Evolutionary conservation across 164 flowering plant genomes (phyloP), one percentile per base, ranked within the genome.

Genomic region (Kingdonia uniflora): DNA sequence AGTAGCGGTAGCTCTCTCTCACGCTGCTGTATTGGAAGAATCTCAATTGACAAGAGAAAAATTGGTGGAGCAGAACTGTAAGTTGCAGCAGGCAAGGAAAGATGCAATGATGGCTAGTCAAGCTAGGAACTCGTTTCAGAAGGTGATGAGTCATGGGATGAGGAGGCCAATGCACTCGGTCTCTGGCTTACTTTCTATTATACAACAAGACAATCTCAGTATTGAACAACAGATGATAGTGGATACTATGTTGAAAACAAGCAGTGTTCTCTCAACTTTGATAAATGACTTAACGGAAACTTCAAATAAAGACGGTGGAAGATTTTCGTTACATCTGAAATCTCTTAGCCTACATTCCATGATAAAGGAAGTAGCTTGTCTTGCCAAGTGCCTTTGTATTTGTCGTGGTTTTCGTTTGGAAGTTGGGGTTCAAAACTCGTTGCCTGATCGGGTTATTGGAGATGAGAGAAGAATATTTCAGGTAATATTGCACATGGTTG

Each of bases 1-100:
- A 61, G 98, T 91, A 5, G 95, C 98, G 29, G 98, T 91, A 33
- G 98, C 96, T 15, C 71, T 91, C 40, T 91, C 98, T 46, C 98
- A 91, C 68, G 96, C 98, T 58, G 79, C 94, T 7, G 77, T 91
- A 29, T 77, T 91, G 12, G 96, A 91, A 65, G 98, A 87, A 53
- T 87, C 98, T 13, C 95, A 84, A 47, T 64, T 69, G 24, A 87
- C 87, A 88, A 84, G 94, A 58, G 95, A 87, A 51, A 75, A 79
- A 48, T 57, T 87, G 52, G 94, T 26, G 46, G 87, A 74, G 69
- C 94, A 84, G 59, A 91, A 91, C 50, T 79, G 84, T n/a, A 82
- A 80, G 2, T 67, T 91, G 59, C 90, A 84, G 45, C 83, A 65
- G 65, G 96, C 94, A 13, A 82, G 66, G 56, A 60, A 62, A 70